These are phyloP conservation scores for Acer yangbiense DNA, from an alignment of 345 rosid species.

Conservation along the genomic window DNA sequence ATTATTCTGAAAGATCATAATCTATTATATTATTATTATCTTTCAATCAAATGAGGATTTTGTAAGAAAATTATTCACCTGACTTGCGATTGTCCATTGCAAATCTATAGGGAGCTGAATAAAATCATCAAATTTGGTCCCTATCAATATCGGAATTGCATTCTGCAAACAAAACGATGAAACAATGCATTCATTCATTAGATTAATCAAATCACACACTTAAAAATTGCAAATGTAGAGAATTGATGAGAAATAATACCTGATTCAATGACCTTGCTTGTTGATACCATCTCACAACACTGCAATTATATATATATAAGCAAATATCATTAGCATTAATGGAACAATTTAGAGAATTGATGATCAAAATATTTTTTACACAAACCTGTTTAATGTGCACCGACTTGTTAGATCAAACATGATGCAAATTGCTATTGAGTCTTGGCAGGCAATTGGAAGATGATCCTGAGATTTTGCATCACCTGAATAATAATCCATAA, in stretches of 20 bases:
- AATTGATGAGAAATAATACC: conserved; percentile 35
- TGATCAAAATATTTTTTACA: not conserved
- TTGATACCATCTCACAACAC: conserved; percentile 78
- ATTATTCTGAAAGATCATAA: too few relatives aligned
- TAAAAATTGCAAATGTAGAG: not conserved
- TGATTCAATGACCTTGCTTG: conserved; percentile 81
- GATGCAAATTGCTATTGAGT: conserved; percentile 80
- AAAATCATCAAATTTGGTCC: conserved; percentile 94
- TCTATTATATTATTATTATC: not conserved
- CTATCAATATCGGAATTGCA: conserved; percentile 83
- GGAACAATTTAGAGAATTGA: not conserved
- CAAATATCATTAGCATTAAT: not conserved
- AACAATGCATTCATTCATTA: not conserved
- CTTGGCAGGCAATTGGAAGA: conserved; percentile 76
- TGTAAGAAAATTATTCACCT: conserved; percentile 42
- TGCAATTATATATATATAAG: conserved; percentile 26
- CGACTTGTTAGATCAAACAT: conserved; percentile 96
- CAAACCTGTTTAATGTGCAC: conserved; percentile 65
- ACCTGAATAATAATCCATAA: conserved; percentile 37
- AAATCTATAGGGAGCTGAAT: conserved; percentile 87
- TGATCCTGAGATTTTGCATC: conserved; percentile 46
- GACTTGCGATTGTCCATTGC: conserved; percentile 89
- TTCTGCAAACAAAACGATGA: conserved; percentile 47
- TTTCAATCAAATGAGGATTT: not conserved
- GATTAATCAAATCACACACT: not conserved